phyloP scores from a whole-genome alignment of 177 flowering plant species.

The Vitis hybrid region DNA sequence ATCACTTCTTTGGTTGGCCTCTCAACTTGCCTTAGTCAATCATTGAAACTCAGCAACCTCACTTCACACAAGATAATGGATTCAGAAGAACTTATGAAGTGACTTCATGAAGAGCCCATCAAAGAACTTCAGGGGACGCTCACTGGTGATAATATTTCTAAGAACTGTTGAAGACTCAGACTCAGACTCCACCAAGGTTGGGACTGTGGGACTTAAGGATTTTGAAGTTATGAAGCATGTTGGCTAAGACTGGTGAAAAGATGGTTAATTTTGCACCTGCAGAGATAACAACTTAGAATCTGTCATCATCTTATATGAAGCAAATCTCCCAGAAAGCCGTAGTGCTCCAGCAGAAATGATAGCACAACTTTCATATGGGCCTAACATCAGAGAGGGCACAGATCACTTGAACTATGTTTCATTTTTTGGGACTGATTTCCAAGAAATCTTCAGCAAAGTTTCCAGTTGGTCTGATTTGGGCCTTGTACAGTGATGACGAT shows the following conservation, averaged over 20 bases:
- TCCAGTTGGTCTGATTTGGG: too few relatives aligned
- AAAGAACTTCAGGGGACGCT: conserved; percentile 30
- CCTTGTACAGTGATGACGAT: too few relatives aligned
- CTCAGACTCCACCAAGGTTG: conserved; percentile 19
- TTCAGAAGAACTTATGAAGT: conserved; percentile 44
- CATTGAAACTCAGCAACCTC: conserved; percentile 62
- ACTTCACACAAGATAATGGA: conserved; percentile 50
- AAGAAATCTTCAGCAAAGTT: conserved; percentile 13
- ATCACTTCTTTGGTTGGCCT: conserved; percentile 86
- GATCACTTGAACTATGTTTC: conserved; percentile 18
- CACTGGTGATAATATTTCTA: conserved; percentile 18
- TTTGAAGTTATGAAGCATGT: conserved; percentile 32
- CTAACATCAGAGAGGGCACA: conserved; percentile 12
- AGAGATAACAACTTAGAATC: conserved; percentile 47
- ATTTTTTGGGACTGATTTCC: conserved; percentile 24
- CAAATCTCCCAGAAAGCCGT: conserved; percentile 37
- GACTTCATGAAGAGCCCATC: conserved; percentile 22
- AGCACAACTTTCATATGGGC: conserved; percentile 25
- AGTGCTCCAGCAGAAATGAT: conserved; percentile 28
- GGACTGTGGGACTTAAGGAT: conserved; percentile 66
- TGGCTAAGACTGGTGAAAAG: conserved; percentile 39
- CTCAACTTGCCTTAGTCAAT: conserved; percentile 50
- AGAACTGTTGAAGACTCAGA: conserved; percentile 18
- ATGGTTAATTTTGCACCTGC: too few relatives aligned
- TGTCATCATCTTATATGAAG: conserved; percentile 35